These are phyloP conservation scores for Yamadazyma mexicana DNA, from an alignment of 1,139 yeast genomes.

Conservation along the genomic window DNA sequence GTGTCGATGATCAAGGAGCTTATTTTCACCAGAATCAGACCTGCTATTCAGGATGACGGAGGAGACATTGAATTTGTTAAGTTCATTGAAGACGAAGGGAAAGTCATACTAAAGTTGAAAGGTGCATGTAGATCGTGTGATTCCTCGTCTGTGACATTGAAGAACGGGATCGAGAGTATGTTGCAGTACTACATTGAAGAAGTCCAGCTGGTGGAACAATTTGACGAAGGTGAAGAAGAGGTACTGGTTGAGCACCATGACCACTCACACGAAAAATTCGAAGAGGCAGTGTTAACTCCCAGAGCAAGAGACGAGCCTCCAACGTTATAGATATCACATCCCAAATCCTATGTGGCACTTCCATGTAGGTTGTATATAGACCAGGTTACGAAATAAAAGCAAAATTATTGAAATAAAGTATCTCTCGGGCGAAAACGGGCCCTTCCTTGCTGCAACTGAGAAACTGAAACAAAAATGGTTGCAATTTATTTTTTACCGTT, in stretches of 20 bases:
- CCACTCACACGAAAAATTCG: too few relatives aligned
- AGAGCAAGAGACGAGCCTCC: constrained; percentile 42
- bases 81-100: constrained; percentile 63
- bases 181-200: constrained; percentile 78
- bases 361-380: constrained; percentile 12
- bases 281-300: constrained; percentile 26
- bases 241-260: not conserved
- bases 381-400: not conserved
- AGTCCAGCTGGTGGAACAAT: constrained; percentile 65
- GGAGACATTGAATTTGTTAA: constrained; percentile 77
- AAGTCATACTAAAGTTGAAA: constrained; percentile 62
- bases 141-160: constrained; percentile 71
- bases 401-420: not conserved
- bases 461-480: constrained; percentile 2
- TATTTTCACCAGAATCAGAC: constrained; percentile 90
- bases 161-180: constrained; percentile 82
- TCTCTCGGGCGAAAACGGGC: not conserved
- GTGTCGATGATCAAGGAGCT: constrained; percentile 91
- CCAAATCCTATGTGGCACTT: not conserved
- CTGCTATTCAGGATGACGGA: constrained; percentile 88
- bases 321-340: constrained; percentile 23
- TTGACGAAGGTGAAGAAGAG: constrained; percentile 33
- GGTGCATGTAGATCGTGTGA: constrained; percentile 85
- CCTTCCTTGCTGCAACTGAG: constrained; percentile 1
- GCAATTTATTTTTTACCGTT: constrained; percentile 3